Conservation (phyloP, 2,329 filamentous ascomycete species). For the Penicillium sp. region DNA sequence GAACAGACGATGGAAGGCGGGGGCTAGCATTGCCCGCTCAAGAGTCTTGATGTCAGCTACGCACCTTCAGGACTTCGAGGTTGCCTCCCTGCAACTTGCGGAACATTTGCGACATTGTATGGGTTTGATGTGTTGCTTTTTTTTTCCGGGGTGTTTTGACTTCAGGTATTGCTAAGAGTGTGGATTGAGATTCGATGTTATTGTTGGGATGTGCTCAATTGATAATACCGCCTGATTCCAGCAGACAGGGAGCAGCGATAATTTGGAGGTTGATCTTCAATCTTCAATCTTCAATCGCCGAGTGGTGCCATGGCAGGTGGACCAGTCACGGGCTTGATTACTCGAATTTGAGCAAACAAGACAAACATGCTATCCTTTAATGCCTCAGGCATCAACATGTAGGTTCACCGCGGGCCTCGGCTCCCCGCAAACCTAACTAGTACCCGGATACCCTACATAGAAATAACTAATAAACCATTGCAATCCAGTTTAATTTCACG, state of each 20-base stretch:
- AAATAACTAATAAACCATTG: not conserved
- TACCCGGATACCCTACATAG: not conserved
- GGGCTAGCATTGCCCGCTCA: not conserved
- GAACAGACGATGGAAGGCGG: not conserved
- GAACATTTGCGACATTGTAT: slow-evolving; percentile 42
- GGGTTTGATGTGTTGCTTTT: slow-evolving; percentile 6
- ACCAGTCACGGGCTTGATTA: slow-evolving; percentile 18
- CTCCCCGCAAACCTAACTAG: not conserved
- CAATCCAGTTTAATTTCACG: not conserved
- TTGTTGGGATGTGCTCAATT: not conserved
- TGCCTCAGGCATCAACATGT: not conserved
- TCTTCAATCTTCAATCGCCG: slow-evolving; percentile 3
- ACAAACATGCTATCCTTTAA: slow-evolving; percentile 10
- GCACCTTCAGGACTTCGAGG: slow-evolving; percentile 91
- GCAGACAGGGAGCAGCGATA: not conserved
- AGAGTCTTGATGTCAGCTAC: slow-evolving; percentile 14
- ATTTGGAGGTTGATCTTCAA: not conserved
- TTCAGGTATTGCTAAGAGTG: not conserved
- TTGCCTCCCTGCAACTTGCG: slow-evolving; percentile 75
- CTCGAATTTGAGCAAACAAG: slow-evolving; percentile 13
- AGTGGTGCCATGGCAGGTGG: slow-evolving; percentile 6
- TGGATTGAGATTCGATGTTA: too few species aligned
- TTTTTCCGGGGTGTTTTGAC: not conserved
- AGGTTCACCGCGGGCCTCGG: not conserved
- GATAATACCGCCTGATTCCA: not conserved